Base-by-base conservation (phyloP, 1,284 basidiomycete species). In the Heterobasidion irregulare region DNA sequence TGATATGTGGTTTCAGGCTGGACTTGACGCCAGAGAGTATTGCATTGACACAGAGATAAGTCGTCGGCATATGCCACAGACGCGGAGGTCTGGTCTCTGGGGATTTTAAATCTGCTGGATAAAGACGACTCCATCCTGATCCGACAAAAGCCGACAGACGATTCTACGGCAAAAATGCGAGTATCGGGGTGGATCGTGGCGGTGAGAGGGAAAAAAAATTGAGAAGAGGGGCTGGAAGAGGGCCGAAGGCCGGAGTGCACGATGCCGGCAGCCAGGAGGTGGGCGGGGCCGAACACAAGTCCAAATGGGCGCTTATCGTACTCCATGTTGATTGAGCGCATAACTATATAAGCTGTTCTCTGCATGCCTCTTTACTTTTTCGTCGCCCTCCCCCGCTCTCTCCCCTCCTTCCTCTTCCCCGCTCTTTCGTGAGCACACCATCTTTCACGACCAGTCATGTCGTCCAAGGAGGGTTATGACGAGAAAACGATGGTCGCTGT, bases 401-500 rank as follows among this genome's bases (percentile, higher is more conserved):
- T 33, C 34, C 26, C 18, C 50, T 36, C 53, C 49, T 41, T 54
- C 38, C 49, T 6, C 26, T 48, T 45, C 50, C 44, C 47, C 47
- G 50, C 33, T n/a, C 47, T 16, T 35, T 35, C 32, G n/a, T 34
- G 38, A 19, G 26, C 44, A 32, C 33, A 33, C 18, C 36, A 18
- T 45, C 38, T 15, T 19, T 34, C 47, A 59, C 54, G 57, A 50
- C 52, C 35, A 50, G 49, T 45, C 59, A 52, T 33, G 55, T 49
- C 47, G 53, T 55, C 57, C 19, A 49, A 53, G 52, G 48, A 53
- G 36, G 33, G 33, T 10, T 57, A 55, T 32, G 46, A 58, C 53
- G 59, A 58, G 50, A 61, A 64, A 46, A 47, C 47, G 7, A 44
- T 38, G 36, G 35, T 38, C 18, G 13, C 53, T 26, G 47, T 57